Percentiles rank a stretch among this genome's conserved stretches.
Conservation (phyloP, 1,284 basidiomycete species). For the Cystobasidium slooffiae region DNA sequence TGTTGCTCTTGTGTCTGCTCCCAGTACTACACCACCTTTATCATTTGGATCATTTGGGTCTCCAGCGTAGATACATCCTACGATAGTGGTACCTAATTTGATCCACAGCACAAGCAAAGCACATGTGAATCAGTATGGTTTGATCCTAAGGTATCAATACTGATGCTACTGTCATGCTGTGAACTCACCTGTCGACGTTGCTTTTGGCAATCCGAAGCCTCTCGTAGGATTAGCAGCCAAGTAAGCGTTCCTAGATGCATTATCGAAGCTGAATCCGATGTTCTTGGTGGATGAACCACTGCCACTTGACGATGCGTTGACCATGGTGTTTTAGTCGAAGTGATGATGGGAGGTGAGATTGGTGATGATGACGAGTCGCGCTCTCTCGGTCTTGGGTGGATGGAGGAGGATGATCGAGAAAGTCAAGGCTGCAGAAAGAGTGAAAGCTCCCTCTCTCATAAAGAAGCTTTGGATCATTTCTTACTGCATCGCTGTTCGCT, state of each 20-base stretch:
- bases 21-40: conserved; percentile 85
- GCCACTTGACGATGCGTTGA: conserved; percentile 47
- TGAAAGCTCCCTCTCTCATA: not conserved
- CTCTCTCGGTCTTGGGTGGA: not conserved
- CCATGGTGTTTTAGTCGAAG: not conserved
- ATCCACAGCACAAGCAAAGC: not conserved
- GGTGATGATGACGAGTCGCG: conserved; percentile 15
- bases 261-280: conserved; percentile 36
- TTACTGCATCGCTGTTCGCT: not conserved
- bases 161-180: too few species aligned
- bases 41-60: conserved; percentile 50
- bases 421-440: not conserved
- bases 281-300: conserved; percentile 48
- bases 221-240: conserved; percentile 4
- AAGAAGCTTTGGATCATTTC: not conserved
- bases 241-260: conserved; percentile 25
- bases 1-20: conserved; percentile 85
- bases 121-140: not conserved
- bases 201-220: conserved; percentile 48
- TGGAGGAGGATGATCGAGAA: conserved; percentile 26
- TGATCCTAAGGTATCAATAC: too few species aligned
- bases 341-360: not conserved
- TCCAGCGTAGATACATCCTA: conserved; percentile 81
- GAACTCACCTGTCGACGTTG: conserved; percentile 53
- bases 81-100: conserved; percentile 97